Evolutionary conservation across 495 filamentous ascomycete genomes (phyloP).

Genomic region (Penicillium tannophilum): DNA sequence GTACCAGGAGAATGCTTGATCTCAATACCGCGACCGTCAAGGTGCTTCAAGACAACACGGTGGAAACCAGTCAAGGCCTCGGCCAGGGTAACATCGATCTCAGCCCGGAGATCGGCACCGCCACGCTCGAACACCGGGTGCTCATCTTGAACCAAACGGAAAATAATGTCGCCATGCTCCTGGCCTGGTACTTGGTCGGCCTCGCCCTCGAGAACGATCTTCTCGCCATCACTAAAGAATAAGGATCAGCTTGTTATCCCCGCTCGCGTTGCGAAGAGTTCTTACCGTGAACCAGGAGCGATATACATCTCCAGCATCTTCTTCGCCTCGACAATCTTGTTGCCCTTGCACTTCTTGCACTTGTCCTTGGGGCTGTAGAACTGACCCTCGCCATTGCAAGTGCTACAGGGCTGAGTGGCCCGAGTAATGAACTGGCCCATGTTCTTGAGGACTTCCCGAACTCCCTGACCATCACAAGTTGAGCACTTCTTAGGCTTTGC

Average conservation of each 20-base stretch:
- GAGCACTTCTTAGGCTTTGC: conserved; percentile 84
- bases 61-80: conserved; percentile 90
- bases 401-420: conserved; percentile 69
- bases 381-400: conserved; percentile 78
- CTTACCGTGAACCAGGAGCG: conserved; percentile 75
- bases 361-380: conserved; percentile 92
- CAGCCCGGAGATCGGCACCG: conserved; percentile 80
- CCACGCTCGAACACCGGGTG: conserved; percentile 80
- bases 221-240: conserved; percentile 69
- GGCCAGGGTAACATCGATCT: conserved; percentile 74
- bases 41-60: conserved; percentile 86
- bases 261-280: neutral
- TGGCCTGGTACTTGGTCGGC: conserved; percentile 91
- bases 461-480: conserved; percentile 76
- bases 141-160: conserved; percentile 77
- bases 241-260: neutral
- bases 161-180: conserved; percentile 90
- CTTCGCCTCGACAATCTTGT: conserved; percentile 74
- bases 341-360: conserved; percentile 98
- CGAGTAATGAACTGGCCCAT: conserved; percentile 83
- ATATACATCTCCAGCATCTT: conserved; percentile 97
- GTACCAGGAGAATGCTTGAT: conserved; percentile 71
- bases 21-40: conserved; percentile 90
- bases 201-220: conserved; percentile 88
- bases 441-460: conserved; percentile 68